Percentiles rank a stretch among this genome's conserved stretches.
Evolutionary conservation across 2,329 filamentous ascomycete species (phyloP).

Genomic region (Neoarthrinium moseri): DNA sequence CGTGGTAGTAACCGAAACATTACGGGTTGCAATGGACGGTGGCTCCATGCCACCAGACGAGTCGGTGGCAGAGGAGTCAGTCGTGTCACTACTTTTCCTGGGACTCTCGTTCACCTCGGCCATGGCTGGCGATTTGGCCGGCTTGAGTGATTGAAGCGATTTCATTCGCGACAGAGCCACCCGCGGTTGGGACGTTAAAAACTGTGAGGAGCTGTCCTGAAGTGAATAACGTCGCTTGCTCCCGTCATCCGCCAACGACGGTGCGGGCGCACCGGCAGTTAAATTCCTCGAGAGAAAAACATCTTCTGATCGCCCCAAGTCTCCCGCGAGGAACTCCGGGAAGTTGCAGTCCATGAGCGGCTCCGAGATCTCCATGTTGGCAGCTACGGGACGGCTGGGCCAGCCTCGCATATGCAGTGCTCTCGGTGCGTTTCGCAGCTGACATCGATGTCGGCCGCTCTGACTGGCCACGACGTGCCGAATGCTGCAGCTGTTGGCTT

Average conservation of each 20-base stretch:
- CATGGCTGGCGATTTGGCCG: constrained; percentile 23
- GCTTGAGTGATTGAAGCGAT: constrained; percentile 21
- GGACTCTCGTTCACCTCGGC: constrained; percentile 16
- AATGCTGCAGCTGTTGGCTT: constrained; percentile 1
- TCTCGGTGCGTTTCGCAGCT: background rate
- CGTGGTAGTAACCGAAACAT: constrained; percentile 37
- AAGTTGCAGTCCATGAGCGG: constrained; percentile 43
- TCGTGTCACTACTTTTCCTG: constrained; percentile 25
- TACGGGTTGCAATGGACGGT: constrained; percentile 29
- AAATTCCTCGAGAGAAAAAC: constrained; percentile 51
- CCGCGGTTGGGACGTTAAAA: constrained; percentile 14
- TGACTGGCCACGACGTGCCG: background rate
- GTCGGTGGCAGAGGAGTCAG: constrained; percentile 30
- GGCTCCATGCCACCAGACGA: constrained; percentile 34
- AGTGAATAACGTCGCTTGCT: constrained; percentile 22
- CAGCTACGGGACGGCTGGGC: constrained; percentile 13
- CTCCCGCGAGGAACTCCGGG: constrained; percentile 54
- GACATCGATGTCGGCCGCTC: background rate
- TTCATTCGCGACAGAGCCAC: constrained; percentile 17
- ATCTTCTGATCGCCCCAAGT: constrained; percentile 47
- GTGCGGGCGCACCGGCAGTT: constrained; percentile 48
- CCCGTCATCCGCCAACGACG: constrained; percentile 30
- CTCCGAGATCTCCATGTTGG: constrained; percentile 19
- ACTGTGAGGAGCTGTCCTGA: constrained; percentile 18
- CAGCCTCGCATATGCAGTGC: constrained; percentile 4